phyloP scores from a whole-genome alignment of 306 rosid species.

The Cucurbita argyrosperma region DNA sequence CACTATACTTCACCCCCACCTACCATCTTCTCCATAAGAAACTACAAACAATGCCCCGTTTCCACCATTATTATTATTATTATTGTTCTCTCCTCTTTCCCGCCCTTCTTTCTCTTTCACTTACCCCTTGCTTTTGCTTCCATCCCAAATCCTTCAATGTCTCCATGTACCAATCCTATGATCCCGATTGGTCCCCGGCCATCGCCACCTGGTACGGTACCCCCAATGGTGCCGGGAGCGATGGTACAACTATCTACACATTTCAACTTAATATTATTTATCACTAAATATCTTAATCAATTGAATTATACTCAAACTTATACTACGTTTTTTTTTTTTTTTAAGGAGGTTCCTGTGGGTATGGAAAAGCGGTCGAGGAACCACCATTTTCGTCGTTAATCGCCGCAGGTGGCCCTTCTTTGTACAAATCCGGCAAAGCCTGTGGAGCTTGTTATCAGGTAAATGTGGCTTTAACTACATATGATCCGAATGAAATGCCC shows the following conservation, averaged over 20 bases:
- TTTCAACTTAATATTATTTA: no score
- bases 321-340: no score
- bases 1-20: not conserved
- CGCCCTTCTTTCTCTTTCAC: not conserved
- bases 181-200: slow-evolving; percentile 3
- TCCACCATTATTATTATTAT: no score
- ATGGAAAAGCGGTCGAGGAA: slow-evolving; percentile 32
- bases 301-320: no score
- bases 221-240: slow-evolving; percentile 6
- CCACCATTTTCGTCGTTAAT: slow-evolving; percentile 45
- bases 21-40: not conserved
- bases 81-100: not conserved
- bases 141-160: not conserved
- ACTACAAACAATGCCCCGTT: not conserved
- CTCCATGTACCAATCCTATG: not conserved
- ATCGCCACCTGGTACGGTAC: slow-evolving; percentile 11
- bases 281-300: not conserved
- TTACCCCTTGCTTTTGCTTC: not conserved
- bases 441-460: slow-evolving; percentile 89
- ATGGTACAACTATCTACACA: not conserved
- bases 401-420: slow-evolving; percentile 51
- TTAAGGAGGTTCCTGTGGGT: slow-evolving; percentile 54
- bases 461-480: not conserved
- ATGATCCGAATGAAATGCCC: no score
- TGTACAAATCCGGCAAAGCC: slow-evolving; percentile 46